Conservation (phyloP, 108 stramenopile genomes). For the Licmophora abbreviata region DNA sequence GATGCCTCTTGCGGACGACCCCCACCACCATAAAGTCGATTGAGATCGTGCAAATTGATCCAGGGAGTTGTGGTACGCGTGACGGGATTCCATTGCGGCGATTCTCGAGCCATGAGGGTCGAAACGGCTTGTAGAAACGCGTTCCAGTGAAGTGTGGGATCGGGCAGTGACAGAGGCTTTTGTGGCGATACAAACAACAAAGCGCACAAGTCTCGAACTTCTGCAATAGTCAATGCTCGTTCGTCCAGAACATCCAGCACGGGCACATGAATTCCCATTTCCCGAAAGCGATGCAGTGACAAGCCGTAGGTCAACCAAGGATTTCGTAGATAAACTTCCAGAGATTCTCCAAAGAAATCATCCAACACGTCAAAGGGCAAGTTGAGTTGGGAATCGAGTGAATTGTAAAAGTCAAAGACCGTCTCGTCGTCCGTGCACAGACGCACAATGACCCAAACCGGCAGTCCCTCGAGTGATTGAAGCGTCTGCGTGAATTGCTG, state of each 20-base stretch:
- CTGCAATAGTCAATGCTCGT: conserved; percentile 37
- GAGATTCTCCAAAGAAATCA: conserved; percentile 38
- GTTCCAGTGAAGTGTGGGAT: conserved; percentile 15
- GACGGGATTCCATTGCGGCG: conserved; percentile 27
- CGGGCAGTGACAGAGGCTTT: conserved; percentile 1
- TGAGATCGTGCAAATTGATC: conserved; percentile 20
- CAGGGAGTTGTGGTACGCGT: conserved; percentile 12
- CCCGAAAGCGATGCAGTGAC: conserved; percentile 34
- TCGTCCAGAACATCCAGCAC: conserved; percentile 36
- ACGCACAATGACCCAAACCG: conserved; percentile 60
- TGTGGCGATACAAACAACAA: conserved; percentile 37
- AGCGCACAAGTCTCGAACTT: conserved; percentile 57
- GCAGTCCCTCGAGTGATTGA: conserved; percentile 25
- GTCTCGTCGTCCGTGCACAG: conserved; percentile 48
- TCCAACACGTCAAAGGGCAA: conserved; percentile 25
- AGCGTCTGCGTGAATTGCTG: conserved; percentile 30
- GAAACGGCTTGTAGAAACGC: conserved; percentile 14
- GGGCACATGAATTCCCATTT: conserved; percentile 22
- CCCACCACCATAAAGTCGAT: conserved; percentile 7
- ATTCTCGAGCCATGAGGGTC: conserved; percentile 9
- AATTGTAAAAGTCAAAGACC: conserved; percentile 28
- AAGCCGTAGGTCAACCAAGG: conserved; percentile 41
- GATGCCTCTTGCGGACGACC: background rate
- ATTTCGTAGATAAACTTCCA: conserved; percentile 28
- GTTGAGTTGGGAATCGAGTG: conserved; percentile 18